Percentiles rank a stretch among this genome's conserved stretches.
These are phyloP conservation scores for Rossbeevera mucosa DNA, from an alignment of 768 basidiomycete genomes.

Conservation along the genomic window DNA sequence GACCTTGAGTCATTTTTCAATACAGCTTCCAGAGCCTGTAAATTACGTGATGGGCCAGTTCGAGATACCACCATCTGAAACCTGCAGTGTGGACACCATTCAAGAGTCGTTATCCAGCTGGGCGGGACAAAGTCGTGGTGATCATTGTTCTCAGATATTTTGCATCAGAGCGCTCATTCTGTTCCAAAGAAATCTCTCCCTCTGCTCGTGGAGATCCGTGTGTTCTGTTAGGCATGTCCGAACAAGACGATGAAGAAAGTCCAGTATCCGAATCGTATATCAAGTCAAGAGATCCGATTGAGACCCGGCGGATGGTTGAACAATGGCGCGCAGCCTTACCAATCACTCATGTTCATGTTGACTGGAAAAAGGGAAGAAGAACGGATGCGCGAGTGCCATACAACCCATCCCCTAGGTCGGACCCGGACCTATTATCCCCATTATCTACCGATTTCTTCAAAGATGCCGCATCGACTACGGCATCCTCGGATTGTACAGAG, in stretches of 20 bases:
- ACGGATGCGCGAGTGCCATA: constrained; percentile 3
- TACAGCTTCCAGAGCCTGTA: constrained; percentile 30
- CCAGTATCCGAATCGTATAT: constrained; percentile 10
- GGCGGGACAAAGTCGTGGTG: constrained; percentile 29
- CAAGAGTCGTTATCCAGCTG: constrained; percentile 31
- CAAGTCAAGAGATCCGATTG: constrained; percentile 21
- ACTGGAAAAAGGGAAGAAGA: constrained; percentile 13
- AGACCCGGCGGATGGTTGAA: constrained; percentile 30
- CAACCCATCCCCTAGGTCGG: background rate
- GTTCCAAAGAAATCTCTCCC: constrained; percentile 18
- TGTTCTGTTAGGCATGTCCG: constrained; percentile 18
- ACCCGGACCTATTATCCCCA: constrained; percentile 12
- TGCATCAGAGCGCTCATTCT: background rate
- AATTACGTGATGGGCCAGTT: constrained; percentile 30
- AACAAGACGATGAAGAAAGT: constrained; percentile 15
- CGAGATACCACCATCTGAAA: constrained; percentile 20
- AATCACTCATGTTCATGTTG: background rate
- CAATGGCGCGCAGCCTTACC: constrained; percentile 30
- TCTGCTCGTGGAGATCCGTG: constrained; percentile 17
- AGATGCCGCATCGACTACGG: constrained; percentile 24
- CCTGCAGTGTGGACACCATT: constrained; percentile 12
- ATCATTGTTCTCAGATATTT: background rate
- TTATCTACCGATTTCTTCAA: constrained; percentile 21
- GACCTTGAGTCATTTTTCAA: background rate
- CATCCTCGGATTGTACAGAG: constrained; percentile 32